Conservation (phyloP, 768 basidiomycete genomes). For the Saitozyma podzolica region DNA sequence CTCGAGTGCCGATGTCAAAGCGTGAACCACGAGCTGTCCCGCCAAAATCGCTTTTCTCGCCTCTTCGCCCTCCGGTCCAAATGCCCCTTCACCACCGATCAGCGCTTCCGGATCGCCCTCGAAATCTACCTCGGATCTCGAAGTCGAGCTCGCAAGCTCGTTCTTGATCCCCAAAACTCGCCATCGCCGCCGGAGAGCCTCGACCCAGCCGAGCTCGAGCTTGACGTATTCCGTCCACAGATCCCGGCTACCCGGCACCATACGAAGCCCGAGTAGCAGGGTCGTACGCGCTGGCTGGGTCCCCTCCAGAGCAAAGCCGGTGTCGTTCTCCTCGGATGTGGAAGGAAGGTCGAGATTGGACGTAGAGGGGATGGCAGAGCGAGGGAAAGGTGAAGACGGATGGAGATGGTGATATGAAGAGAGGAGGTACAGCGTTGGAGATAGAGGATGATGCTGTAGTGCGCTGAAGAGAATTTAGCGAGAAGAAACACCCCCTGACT, state of each 20-base stretch:
- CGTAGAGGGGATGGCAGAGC: slow-evolving; percentile 35
- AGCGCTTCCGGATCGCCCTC: slow-evolving; percentile 60
- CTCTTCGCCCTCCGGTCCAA: slow-evolving; percentile 45
- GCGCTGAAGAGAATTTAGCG: slow-evolving; percentile 59
- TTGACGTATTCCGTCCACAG: slow-evolving; percentile 89
- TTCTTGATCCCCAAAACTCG: slow-evolving; percentile 68
- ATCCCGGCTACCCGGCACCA: slow-evolving; percentile 69
- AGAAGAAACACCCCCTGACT: neutral
- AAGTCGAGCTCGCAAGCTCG: neutral
- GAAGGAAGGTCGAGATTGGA: slow-evolving; percentile 32
- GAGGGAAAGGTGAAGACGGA: slow-evolving; percentile 63
- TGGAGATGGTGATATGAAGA: slow-evolving; percentile 80
- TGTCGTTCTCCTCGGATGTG: slow-evolving; percentile 11
- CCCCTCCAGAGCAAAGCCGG: slow-evolving; percentile 50
- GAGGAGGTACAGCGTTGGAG: slow-evolving; percentile 74
- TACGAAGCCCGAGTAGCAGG: slow-evolving; percentile 78
- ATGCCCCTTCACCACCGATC: slow-evolving; percentile 70
- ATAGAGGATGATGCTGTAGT: slow-evolving; percentile 79
- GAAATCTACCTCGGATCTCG: neutral
- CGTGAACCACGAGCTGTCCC: slow-evolving; percentile 28
- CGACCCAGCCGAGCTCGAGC: slow-evolving; percentile 84
- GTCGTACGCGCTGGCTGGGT: slow-evolving; percentile 70
- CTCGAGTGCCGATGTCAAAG: slow-evolving; percentile 22
- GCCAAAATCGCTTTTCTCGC: slow-evolving; percentile 44
- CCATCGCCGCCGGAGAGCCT: slow-evolving; percentile 77